Percentiles rank a stretch among this genome's conserved stretches.
Conservation (phyloP, 1,284 basidiomycete genomes). For the Ceratorhiza oryzae-sativae region DNA sequence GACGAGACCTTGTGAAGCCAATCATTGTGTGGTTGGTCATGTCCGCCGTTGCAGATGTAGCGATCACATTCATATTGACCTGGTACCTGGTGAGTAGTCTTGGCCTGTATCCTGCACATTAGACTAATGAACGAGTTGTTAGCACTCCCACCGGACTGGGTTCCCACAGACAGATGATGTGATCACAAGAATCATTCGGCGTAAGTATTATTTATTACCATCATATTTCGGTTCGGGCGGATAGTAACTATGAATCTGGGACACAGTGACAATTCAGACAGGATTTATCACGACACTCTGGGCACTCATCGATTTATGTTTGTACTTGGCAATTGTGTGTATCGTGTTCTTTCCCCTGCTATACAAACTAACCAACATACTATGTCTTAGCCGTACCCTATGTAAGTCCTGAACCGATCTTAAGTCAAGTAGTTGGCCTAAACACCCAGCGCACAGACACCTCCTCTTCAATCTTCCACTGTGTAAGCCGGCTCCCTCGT, state of each 20-base stretch:
- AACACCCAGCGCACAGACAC: no score
- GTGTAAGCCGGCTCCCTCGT: no score
- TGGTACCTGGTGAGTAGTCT: slow-evolving; percentile 51
- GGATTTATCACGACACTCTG: slow-evolving; percentile 51
- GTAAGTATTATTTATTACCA: slow-evolving; percentile 48
- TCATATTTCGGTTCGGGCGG: neutral
- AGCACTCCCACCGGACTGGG: slow-evolving; percentile 56
- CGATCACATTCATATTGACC: slow-evolving; percentile 52
- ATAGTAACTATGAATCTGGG: neutral
- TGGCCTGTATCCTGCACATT: neutral
- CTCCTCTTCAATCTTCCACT: no score
- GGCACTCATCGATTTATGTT: slow-evolving; percentile 50
- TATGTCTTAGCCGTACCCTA: no score
- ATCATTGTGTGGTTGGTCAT: slow-evolving; percentile 46
- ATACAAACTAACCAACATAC: no score
- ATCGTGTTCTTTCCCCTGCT: neutral
- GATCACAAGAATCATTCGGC: slow-evolving; percentile 55
- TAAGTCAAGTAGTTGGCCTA: no score
- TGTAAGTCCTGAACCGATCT: no score
- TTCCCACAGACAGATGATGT: slow-evolving; percentile 52
- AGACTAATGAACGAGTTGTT: neutral
- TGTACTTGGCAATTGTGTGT: slow-evolving; percentile 52
- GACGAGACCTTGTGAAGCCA: neutral
- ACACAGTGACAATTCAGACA: slow-evolving; percentile 37
- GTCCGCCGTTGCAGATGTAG: slow-evolving; percentile 50